These are phyloP conservation scores for Umbelopsis sp. DNA, from an alignment of 371 early-diverging fungal species.

Conservation along the genomic window DNA sequence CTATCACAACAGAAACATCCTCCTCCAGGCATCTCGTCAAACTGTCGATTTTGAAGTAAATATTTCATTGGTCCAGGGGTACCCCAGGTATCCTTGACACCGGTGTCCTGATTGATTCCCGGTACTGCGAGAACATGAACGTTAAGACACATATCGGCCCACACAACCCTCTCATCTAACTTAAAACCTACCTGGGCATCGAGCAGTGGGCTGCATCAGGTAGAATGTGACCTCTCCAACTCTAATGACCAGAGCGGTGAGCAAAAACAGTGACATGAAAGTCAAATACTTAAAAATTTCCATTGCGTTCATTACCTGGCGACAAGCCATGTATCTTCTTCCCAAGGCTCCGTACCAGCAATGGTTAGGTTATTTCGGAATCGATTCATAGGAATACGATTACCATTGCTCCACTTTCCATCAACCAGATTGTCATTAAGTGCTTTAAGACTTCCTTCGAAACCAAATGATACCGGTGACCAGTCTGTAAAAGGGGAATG, in stretches of 20 bases:
- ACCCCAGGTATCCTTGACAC: conserved; percentile 45
- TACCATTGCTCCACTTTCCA: conserved; percentile 35
- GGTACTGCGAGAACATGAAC: conserved; percentile 28
- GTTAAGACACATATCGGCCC: background rate
- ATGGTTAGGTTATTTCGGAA: conserved; percentile 52
- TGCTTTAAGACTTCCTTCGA: conserved; percentile 32
- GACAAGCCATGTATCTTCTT: conserved; percentile 55
- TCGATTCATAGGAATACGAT: conserved; percentile 40
- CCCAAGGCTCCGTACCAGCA: conserved; percentile 47
- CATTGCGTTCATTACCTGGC: conserved; percentile 26
- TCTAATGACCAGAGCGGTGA: conserved; percentile 23
- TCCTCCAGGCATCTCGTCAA: conserved; percentile 32
- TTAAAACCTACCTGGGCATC: conserved; percentile 40
- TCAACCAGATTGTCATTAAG: conserved; percentile 38
- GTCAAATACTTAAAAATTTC: background rate
- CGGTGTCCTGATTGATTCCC: conserved; percentile 52
- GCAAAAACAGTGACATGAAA: background rate
- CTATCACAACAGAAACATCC: conserved; percentile 53
- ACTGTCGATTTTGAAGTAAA: conserved; percentile 34
- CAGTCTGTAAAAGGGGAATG: conserved; percentile 47
- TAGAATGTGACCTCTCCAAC: conserved; percentile 51
- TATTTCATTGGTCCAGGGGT: conserved; percentile 34
- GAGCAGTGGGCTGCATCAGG: conserved; percentile 42
- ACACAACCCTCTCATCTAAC: background rate
- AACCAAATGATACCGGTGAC: conserved; percentile 53